Evolutionary conservation across 1,284 basidiomycete species (phyloP).

Genomic region (Pseudozyma sp.): DNA sequence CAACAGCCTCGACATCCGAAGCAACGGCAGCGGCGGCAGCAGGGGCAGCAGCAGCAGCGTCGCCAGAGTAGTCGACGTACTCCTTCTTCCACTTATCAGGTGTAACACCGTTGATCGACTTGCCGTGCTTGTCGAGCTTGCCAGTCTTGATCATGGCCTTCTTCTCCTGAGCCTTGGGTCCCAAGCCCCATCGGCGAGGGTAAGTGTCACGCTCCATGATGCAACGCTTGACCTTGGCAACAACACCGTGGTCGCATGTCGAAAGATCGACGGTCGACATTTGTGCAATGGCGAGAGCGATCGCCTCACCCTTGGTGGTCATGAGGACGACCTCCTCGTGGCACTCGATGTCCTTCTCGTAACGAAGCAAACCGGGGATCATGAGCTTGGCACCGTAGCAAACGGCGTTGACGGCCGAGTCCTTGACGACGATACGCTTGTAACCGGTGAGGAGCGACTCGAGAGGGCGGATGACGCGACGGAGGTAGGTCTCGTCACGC

Average conservation of each 20-base stretch:
- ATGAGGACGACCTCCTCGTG: conserved; percentile 98
- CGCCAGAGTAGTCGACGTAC: conserved; percentile 87
- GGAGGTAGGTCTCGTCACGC: conserved; percentile 97
- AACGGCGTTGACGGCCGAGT: conserved; percentile 98
- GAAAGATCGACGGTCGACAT: conserved; percentile 99
- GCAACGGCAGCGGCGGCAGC: conserved; percentile 56
- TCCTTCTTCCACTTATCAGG: conserved; percentile 90
- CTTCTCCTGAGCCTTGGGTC: conserved; percentile 95
- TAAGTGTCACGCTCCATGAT: conserved; percentile 99
- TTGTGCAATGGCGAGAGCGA: conserved; percentile 81
- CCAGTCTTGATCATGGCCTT: conserved; percentile 85
- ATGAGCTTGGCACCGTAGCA: conserved; percentile 99
- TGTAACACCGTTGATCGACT: conserved; percentile 89
- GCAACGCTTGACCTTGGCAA: conserved; percentile 98
- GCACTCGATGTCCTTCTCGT: conserved; percentile 93
- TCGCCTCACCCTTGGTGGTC: conserved; percentile 99
- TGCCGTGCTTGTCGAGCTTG: conserved; percentile 94
- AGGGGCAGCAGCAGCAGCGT: conserved; percentile 66
- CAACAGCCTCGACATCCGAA: conserved; percentile 26
- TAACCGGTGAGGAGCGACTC: conserved; percentile 95
- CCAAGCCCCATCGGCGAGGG: conserved; percentile 96
- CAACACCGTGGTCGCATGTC: conserved; percentile 98
- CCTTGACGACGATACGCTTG: conserved; percentile 99
- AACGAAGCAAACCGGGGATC: conserved; percentile 97
- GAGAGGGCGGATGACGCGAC: conserved; percentile 91